These are phyloP conservation scores for Tetragonia tetragonoides DNA, from an alignment of 148 eudicot species.

Conservation along the genomic window DNA sequence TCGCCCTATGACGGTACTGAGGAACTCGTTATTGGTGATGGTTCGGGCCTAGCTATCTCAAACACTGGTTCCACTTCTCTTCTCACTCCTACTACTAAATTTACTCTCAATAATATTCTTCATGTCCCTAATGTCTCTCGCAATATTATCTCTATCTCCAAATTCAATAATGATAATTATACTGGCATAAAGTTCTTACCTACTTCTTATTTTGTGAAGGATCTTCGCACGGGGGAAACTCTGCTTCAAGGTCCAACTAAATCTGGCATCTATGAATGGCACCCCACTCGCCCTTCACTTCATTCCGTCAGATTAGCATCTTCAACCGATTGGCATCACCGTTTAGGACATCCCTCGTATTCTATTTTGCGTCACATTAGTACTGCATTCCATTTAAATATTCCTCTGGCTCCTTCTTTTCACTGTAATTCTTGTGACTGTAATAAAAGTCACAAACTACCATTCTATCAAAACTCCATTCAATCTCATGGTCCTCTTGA, in stretches of 20 bases:
- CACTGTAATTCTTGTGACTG: neutral
- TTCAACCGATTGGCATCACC: neutral
- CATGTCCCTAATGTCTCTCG: neutral
- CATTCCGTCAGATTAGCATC: neutral
- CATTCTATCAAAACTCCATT: neutral
- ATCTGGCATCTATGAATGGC: neutral
- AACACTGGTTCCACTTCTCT: neutral
- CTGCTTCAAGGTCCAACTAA: neutral
- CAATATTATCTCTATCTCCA: neutral
- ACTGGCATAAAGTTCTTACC: neutral
- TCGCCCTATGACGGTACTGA: neutral
- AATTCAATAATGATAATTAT: neutral
- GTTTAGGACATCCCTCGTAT: neutral
- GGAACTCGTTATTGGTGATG: neutral
- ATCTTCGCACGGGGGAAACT: too few species aligned
- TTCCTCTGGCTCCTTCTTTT: neutral
- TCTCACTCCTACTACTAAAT: neutral
- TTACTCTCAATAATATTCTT: neutral
- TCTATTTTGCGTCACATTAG: neutral
- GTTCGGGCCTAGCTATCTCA: neutral
- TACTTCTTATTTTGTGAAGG: neutral
- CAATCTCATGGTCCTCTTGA: neutral
- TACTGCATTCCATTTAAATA: neutral
- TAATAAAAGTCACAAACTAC: slow-evolving; percentile 1
- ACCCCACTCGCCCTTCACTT: neutral